These are phyloP conservation scores for Rutidosis leptorrhynchoides DNA, from an alignment of 129 eudicot genomes.

Conservation along the genomic window DNA sequence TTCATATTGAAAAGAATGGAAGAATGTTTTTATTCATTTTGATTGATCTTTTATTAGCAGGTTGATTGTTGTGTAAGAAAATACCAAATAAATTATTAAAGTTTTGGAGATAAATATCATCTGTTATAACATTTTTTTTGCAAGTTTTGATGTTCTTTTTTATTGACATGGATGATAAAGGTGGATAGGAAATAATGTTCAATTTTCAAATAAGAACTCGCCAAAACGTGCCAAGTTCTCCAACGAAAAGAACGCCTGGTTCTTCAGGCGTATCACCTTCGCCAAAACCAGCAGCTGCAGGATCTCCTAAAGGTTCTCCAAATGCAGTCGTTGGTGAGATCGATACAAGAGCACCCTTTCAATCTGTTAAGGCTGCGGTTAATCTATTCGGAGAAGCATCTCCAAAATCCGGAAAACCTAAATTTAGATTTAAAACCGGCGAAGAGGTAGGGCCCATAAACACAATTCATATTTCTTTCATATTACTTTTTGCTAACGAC, in stretches of 20 bases:
- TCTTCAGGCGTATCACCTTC: conserved; percentile 27
- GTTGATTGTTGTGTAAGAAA: background rate
- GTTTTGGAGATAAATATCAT: background rate
- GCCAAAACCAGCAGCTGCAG: conserved; percentile 7
- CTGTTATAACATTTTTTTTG: background rate
- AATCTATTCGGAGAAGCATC: conserved; percentile 66
- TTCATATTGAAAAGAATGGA: background rate
- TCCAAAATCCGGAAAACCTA: conserved; percentile 46
- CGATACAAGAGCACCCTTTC: conserved; percentile 78
- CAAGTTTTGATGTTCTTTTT: background rate
- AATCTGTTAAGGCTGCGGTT: conserved; percentile 88
- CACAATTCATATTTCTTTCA: background rate
- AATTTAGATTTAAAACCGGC: conserved; percentile 37
- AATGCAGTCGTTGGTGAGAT: conserved; percentile 57
- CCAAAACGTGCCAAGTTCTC: conserved; percentile 36
- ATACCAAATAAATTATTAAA: background rate
- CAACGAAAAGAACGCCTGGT: conserved; percentile 1
- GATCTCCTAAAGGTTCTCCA: conserved; percentile 45
- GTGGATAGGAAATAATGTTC: conserved; percentile 41
- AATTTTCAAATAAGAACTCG: conserved; percentile 51
- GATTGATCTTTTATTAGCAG: background rate
- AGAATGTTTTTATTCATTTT: too few relatives aligned
- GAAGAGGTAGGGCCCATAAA: conserved; percentile 52
- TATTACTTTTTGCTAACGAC: background rate
- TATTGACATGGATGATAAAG: conserved; percentile 12